Percentiles rank a stretch among this genome's conserved stretches.
Conservation (phyloP, 805 yeast genomes). For the Yamadazyma ubonensis region DNA sequence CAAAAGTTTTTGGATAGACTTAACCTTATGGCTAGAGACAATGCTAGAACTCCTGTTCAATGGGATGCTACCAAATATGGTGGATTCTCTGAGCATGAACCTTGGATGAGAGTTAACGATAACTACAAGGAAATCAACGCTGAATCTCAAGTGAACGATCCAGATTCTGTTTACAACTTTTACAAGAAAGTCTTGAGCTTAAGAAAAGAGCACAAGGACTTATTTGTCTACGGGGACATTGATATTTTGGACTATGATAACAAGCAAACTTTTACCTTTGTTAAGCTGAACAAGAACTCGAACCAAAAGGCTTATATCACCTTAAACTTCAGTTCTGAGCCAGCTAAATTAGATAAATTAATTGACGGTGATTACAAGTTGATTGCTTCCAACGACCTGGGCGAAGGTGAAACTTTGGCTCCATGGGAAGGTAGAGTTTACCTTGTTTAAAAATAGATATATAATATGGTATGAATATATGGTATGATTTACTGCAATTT, state of each 20-base stretch:
- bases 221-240: slow-evolving; percentile 47
- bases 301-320: slow-evolving; percentile 34
- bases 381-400: slow-evolving; percentile 29
- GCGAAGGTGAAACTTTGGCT: slow-evolving; percentile 25
- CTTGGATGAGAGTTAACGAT: slow-evolving; percentile 56
- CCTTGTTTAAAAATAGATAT: slow-evolving; percentile 1
- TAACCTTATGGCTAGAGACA: slow-evolving; percentile 47
- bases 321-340: slow-evolving; percentile 42
- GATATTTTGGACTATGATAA: slow-evolving; percentile 45
- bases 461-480: background rate
- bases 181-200: slow-evolving; percentile 43
- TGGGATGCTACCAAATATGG: slow-evolving; percentile 47
- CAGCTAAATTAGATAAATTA: slow-evolving; percentile 27
- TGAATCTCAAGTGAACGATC: slow-evolving; percentile 44
- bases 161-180: slow-evolving; percentile 45
- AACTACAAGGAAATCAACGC: slow-evolving; percentile 51
- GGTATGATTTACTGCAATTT: too few species aligned
- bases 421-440: slow-evolving; percentile 50
- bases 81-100: slow-evolving; percentile 49
- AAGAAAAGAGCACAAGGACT: slow-evolving; percentile 46
- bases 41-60: slow-evolving; percentile 57
- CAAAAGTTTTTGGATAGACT: slow-evolving; percentile 32
- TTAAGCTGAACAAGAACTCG: slow-evolving; percentile 29
- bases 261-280: slow-evolving; percentile 40
- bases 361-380: slow-evolving; percentile 29